Conservation (phyloP, 2,329 filamentous ascomycete species). For the Aspergillus pseudonomiae region DNA sequence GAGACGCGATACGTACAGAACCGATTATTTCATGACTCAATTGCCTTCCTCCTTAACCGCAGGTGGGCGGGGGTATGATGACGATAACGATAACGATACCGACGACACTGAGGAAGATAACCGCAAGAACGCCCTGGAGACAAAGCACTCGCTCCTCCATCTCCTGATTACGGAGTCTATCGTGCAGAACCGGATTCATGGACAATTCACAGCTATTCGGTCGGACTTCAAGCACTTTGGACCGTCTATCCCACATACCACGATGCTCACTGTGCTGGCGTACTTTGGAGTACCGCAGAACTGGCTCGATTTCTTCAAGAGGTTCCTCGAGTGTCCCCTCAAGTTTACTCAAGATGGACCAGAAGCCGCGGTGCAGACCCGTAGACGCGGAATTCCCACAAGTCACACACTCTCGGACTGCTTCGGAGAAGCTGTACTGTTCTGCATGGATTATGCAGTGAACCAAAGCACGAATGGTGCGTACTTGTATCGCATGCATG, state of each 20-base stretch:
- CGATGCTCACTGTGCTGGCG: conserved; percentile 59
- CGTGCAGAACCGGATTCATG: conserved; percentile 51
- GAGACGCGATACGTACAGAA: conserved; percentile 42
- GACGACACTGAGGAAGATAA: conserved; percentile 34
- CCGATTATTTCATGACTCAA: conserved; percentile 60
- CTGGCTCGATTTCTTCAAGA: conserved; percentile 63
- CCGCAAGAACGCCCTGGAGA: conserved; percentile 48
- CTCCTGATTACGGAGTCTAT: conserved; percentile 59
- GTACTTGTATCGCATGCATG: conserved; percentile 64
- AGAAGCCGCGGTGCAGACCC: conserved; percentile 45
- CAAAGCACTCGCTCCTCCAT: conserved; percentile 62
- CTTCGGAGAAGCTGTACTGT: conserved; percentile 63
- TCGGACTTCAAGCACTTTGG: conserved; percentile 64
- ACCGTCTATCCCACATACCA: conserved; percentile 61
- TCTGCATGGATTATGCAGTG: conserved; percentile 67
- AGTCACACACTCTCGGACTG: conserved; percentile 62
- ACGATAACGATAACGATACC: conserved; percentile 38
- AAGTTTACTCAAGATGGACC: conserved; percentile 60
- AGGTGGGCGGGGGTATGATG: conserved; percentile 43
- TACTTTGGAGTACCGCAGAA: conserved; percentile 61
- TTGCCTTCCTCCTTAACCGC: conserved; percentile 49
- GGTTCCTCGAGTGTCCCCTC: conserved; percentile 62
- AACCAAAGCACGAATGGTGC: conserved; percentile 60
- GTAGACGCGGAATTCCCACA: conserved; percentile 62
- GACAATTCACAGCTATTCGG: conserved; percentile 57